These are phyloP conservation scores for Chlamydomonas sp. DNA, from an alignment of 139 green algal species.

Conservation along the genomic window DNA sequence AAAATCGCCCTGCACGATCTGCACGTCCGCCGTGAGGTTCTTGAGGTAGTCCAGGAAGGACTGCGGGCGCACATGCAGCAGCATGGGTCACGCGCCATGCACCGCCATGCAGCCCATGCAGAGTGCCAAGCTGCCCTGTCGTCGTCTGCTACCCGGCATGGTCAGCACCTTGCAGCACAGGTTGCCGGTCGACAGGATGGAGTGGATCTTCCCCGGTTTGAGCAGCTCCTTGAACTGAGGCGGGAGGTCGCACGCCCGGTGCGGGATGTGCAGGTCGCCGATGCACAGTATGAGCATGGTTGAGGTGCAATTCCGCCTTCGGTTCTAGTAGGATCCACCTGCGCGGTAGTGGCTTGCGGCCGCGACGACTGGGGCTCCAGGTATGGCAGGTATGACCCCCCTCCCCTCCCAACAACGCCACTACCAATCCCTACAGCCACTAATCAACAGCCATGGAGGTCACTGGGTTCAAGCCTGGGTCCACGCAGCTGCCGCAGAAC, in stretches of 20 bases:
- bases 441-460: constrained; percentile 8
- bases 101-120: no score
- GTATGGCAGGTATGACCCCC: no score
- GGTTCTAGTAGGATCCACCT: no score
- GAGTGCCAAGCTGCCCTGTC: no score
- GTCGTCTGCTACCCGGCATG: no score
- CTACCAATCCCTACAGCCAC: no score
- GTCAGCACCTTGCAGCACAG: constrained; percentile 66
- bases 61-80: constrained; percentile 28
- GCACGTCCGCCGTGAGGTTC: constrained; percentile 55
- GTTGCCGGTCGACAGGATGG: constrained; percentile 85
- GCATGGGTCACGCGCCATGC: neutral
- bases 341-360: no score
- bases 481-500: no score
- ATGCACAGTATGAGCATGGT: constrained; percentile 85
- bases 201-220: constrained; percentile 88
- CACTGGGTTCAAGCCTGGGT: constrained; percentile 14
- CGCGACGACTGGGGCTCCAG: no score
- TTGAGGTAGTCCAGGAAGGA: constrained; percentile 78
- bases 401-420: no score
- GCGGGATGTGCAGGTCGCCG: constrained; percentile 86
- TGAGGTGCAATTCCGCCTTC: no score
- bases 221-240: constrained; percentile 86
- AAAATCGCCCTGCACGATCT: constrained; percentile 81
- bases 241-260: constrained; percentile 75